Conservation (phyloP, 2,329 filamentous ascomycete genomes). For the Pseudogymnoascus sp. region DNA sequence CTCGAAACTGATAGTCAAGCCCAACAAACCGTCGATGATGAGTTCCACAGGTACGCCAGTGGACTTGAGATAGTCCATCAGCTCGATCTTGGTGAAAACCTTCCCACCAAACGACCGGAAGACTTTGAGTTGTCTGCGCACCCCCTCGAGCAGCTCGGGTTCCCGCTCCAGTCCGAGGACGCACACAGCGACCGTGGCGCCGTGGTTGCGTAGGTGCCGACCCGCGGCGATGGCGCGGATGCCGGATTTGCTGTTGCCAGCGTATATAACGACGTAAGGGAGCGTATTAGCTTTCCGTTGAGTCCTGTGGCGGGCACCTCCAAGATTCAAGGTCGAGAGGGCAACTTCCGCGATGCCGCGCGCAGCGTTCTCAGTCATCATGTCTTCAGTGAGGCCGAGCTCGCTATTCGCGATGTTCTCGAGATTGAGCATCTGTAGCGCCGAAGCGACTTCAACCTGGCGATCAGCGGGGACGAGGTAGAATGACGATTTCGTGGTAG, state of each 20-base stretch:
- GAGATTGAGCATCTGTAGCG: slow-evolving; percentile 82
- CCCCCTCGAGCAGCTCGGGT: slow-evolving; percentile 68
- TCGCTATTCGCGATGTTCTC: slow-evolving; percentile 87
- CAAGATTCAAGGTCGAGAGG: slow-evolving; percentile 53
- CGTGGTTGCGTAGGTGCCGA: slow-evolving; percentile 78
- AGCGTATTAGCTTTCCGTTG: slow-evolving; percentile 31
- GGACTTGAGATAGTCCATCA: slow-evolving; percentile 52
- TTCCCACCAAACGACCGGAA: slow-evolving; percentile 77
- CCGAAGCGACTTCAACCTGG: slow-evolving; percentile 54
- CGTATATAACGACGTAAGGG: slow-evolving; percentile 61
- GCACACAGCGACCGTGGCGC: slow-evolving; percentile 71
- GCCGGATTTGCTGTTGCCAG: slow-evolving; percentile 89
- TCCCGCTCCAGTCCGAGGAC: slow-evolving; percentile 80
- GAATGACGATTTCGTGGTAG: slow-evolving; percentile 30
- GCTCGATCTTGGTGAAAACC: slow-evolving; percentile 52
- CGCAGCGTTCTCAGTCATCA: slow-evolving; percentile 87
- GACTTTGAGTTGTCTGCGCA: slow-evolving; percentile 73
- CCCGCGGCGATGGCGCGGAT: slow-evolving; percentile 77
- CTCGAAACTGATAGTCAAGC: slow-evolving; percentile 80
- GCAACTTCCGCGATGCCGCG: slow-evolving; percentile 82
- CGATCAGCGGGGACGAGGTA: slow-evolving; percentile 48
- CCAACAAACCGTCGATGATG: slow-evolving; percentile 82
- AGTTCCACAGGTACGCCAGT: slow-evolving; percentile 62
- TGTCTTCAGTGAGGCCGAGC: slow-evolving; percentile 76
- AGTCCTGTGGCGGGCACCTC: slow-evolving; percentile 24